Base-by-base conservation (phyloP, 352 stramenopile species). In the Globisporangium rhizosaccharum region DNA sequence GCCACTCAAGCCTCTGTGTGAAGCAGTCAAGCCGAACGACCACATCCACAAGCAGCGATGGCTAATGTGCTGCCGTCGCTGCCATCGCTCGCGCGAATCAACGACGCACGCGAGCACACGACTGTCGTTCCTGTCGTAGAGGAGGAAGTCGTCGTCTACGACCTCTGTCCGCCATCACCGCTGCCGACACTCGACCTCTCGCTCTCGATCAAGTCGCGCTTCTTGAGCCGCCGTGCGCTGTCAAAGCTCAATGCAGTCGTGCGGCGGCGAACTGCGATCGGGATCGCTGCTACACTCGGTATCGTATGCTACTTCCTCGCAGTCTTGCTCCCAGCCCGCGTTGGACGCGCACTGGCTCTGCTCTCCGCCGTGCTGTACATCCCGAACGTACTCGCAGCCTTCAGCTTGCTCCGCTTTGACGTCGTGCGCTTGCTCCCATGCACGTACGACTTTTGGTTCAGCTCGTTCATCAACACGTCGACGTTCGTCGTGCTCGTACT, bases 131-230 rank as follows among this genome's bases (percentile, higher is more conserved):
- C 8, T 51, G 26, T 18, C 30, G 0, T 15, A 44, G 28, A 42
- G 26, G 49, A 39, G 41, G 51, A 47, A 17, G 51, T 9, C 6
- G 14, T 47, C 7, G 44, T 52, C 6, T 65, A 65, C 14, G 50
- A 59, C 45, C 55, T 67, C 9, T 36, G 41, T 15, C 51, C 57
- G 12, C 47, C 51, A 0, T 8, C 45, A 1, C 23, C 46, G 10
- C 62, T 67, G 3, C 51, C 51, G 12, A 47, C 41, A 5, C 51
- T 67, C 18, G 62, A 67, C 20, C 39, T 67, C n/a, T 64, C 56
- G 15, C 30, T 67, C 9, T 64, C 62, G n/a, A 51, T 67, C 50
- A 63, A 64, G 51, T 67, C 56, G 37, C 62, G 62, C 33, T 67
- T 54, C 46, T 12, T 68, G 17, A 49, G 49, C 11, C 56, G 12